Evolutionary conservation across 352 stramenopile species (phyloP).

Genomic region (Globisporangium heterothallicum): DNA sequence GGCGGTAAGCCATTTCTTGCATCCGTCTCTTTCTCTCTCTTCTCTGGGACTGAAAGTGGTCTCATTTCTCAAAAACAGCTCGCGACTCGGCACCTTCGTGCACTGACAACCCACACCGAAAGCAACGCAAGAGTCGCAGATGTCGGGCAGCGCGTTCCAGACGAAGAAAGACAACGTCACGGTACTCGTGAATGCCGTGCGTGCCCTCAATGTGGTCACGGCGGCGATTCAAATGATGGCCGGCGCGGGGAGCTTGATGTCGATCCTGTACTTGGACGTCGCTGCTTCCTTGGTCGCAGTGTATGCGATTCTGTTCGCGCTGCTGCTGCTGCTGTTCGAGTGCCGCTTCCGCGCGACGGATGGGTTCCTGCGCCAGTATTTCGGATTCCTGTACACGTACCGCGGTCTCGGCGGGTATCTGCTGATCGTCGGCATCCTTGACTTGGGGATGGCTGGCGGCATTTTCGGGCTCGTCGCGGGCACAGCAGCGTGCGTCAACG

Average conservation of each 20-base stretch:
- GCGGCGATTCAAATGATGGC: slow-evolving; percentile 33
- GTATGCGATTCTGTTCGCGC: slow-evolving; percentile 43
- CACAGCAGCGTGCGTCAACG: slow-evolving; percentile 28
- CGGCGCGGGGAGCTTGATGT: slow-evolving; percentile 34
- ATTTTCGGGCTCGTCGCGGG: slow-evolving; percentile 33
- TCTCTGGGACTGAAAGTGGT: too few relatives aligned
- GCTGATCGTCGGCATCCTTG: slow-evolving; percentile 55
- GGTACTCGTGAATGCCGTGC: slow-evolving; percentile 23
- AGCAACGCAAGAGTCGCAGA: background rate
- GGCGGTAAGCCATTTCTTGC: background rate
- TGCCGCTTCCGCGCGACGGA: slow-evolving; percentile 43
- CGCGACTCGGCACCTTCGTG: background rate
- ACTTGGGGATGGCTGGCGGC: slow-evolving; percentile 43
- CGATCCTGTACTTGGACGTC: slow-evolving; percentile 34
- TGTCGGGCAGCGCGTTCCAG: slow-evolving; percentile 4
- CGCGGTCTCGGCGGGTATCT: slow-evolving; percentile 42
- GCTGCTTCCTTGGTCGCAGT: slow-evolving; percentile 38
- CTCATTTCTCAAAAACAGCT: background rate
- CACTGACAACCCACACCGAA: background rate
- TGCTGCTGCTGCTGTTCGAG: slow-evolving; percentile 48
- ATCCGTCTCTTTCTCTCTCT: background rate
- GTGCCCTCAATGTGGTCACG: slow-evolving; percentile 38
- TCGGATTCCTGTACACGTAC: slow-evolving; percentile 58
- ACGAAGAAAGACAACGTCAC: slow-evolving; percentile 20
- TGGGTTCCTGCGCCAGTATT: slow-evolving; percentile 42